Base-by-base conservation (phyloP, 2,329 filamentous ascomycete genomes). In the Grosmannia serpens region DNA sequence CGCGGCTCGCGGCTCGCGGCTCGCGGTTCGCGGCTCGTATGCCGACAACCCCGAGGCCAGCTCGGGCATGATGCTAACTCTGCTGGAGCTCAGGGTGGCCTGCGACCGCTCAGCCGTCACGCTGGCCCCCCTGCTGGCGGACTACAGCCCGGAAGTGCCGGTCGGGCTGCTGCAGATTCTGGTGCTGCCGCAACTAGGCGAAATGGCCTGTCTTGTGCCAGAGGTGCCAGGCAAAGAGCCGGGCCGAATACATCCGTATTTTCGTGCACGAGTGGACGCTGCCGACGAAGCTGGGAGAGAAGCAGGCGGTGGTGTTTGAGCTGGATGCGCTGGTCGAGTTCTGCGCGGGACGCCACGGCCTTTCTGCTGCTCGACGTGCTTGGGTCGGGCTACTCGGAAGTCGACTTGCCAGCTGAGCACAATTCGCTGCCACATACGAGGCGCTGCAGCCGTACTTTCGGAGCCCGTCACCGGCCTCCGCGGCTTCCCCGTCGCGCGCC, bases 391-490 rank as follows among this genome's bases (percentile, higher is more conserved):
- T 31, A 26, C 17, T 5, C 49, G 3, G 27, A 3, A 3, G 11
- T 33, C 49, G 27, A 10, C 10, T n/a, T n/a, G n/a, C 13, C 27
- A 11, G 15, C 15, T 29, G 27, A 29, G 24, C 11, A n/a, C 1
- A 17, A 51, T 13, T 26, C 46, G 13, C 22, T 22, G 81, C 75
- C 64, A 77, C 71, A 0, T 77, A 77, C 59, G 60, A 62, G 3
- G 66, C 80, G 31, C 70, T 74, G 0, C 4, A 49, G 1, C 56
- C 58, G 6, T 64, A 38, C 3, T 9, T 51, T 51, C 22, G 5
- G 10, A 20, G 49, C 3, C 13, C 29, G n/a, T 31, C 7, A 27
- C 0, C 66, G 80, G 81, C 0, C 63, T 79, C 6, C 46, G 20
- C 22, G 55, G 13, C 58, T 62, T 10, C 75, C 0, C 41, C 55